Base-by-base conservation (phyloP, 768 basidiomycete species). In the Hortiboletus flavorubellus region DNA sequence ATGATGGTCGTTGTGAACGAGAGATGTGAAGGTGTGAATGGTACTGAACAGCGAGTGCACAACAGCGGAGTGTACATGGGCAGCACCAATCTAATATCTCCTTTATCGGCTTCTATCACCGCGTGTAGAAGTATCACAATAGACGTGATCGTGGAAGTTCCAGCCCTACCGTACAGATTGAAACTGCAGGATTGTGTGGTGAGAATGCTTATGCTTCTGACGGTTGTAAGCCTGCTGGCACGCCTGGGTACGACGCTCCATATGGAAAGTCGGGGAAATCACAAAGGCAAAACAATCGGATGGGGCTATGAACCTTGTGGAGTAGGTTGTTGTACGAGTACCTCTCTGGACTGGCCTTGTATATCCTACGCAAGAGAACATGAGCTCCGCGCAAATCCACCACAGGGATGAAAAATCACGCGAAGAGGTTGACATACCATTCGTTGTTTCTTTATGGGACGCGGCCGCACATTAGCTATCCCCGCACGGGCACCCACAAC, bases 361-460 rank as follows among this genome's bases (percentile, higher is more conserved):
- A 77, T 70, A 58, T 87, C 86, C 86, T 87, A 49, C 21, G 30
- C 34, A 30, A 49, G 40, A 45, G n/a, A 26, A 34, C 6, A 35
- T 65, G 21, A 66, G 54, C 37, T 46, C 47, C 21, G n/a, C 9
- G 8, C 10, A 21, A 42, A 40, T 64, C 34, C 50, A 14, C 39
- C 31, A 43, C 35, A 38, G 0, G n/a, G 33, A 47, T 31, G 16
- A 4, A 31, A 8, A 47, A 46, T 39, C 35, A 21, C 18, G 45
- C 0, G 5, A 26, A 46, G 23, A 39, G 26, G n/a, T 29, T 14
- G 43, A 54, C 83, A 63, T 61, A 89, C 88, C 83, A 87, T 76
- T 58, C 86, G 79, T 65, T 83, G 86, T 71, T 87, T 90, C 79
- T 91, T 91, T 41, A 85, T 65, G 21, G 88, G 88, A 60, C 88